Evolutionary conservation across 2,329 filamentous ascomycete genomes (phyloP), one percentile per base, ranked within the genome.

Genomic region (Ilyonectria sp.): DNA sequence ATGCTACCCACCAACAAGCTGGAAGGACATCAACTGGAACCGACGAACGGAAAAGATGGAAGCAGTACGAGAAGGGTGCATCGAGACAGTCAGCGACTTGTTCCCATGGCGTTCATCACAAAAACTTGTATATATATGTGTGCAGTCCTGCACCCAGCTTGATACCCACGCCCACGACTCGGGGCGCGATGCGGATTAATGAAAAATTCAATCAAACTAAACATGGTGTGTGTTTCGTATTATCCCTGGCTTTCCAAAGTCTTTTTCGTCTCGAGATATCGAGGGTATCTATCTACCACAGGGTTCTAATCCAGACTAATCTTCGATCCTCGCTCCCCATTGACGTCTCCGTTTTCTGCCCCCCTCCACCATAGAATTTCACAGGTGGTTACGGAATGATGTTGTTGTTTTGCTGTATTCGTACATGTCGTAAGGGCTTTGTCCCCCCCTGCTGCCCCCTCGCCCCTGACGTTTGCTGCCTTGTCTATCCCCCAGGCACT

Each of bases 121-220:
- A 57, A 60, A 60, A 46, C 37, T 67, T 75, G 70, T 69, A 71
- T 69, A 74, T 68, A 69, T 19, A 47, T 29, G 26, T 26, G 54
- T 35, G 29, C n/a, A 31, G 21, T 40, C 65, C 61, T 60, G 60
- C 55, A 68, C 43, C 44, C 67, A 62, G 68, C 70, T 76, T 76
- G 74, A 76, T 76, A 76, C 74, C 74, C 74, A 76, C 60, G 69
- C 68, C 71, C 56, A 69, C 58, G 31, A 61, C 53, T 44, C 63
- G 21, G 60, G 63, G 62, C 63, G 67, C 67, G 70, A 73, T 69
- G 68, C 72, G 64, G 62, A 69, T 68, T 72, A 72, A 75, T 73
- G 71, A 71, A 71, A 71, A 53, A 35, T 7, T 6, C 31, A 46
- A 56, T 65, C 65, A 44, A 40, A 58, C n/a, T 23, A 23, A 13